Percentiles rank a stretch among this genome's conserved stretches.
Evolutionary conservation across 2,329 filamentous ascomycete genomes (phyloP).

Genomic region (Sphaerostilbella broomeana): DNA sequence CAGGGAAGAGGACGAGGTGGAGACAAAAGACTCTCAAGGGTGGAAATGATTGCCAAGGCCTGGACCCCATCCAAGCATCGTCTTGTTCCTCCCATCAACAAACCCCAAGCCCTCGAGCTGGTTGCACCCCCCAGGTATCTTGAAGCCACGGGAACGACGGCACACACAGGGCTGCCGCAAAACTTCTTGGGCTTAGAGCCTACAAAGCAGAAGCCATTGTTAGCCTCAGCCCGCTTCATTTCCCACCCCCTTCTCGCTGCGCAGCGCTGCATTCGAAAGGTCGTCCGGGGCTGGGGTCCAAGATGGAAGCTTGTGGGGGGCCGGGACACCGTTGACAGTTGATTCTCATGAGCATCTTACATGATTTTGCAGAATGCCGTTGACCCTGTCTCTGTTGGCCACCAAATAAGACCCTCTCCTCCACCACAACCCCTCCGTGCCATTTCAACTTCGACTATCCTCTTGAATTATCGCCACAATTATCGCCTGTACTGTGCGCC

Average conservation of each 20-base stretch:
- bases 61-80: slow-evolving; percentile 12
- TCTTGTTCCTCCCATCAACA: slow-evolving; percentile 13
- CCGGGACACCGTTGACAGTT: slow-evolving; percentile 6
- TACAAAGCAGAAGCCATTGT: slow-evolving; percentile 5
- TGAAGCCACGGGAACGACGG: slow-evolving; percentile 15
- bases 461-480: slow-evolving; percentile 17
- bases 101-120: slow-evolving; percentile 11
- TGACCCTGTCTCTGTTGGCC: slow-evolving; percentile 12
- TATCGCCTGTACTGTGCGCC: slow-evolving; percentile 20
- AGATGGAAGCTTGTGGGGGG: slow-evolving; percentile 12
- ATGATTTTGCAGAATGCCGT: slow-evolving; percentile 10
- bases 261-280: neutral
- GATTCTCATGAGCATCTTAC: slow-evolving; percentile 12
- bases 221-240: slow-evolving; percentile 6
- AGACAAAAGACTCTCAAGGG: slow-evolving; percentile 5
- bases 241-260: slow-evolving; percentile 5
- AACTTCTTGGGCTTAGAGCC: slow-evolving; percentile 3
- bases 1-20: slow-evolving; percentile 12
- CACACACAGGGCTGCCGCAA: slow-evolving; percentile 10
- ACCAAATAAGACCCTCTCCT: slow-evolving; percentile 27
- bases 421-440: slow-evolving; percentile 20
- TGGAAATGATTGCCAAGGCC: slow-evolving; percentile 14
- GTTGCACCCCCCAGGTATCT: slow-evolving; percentile 15
- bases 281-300: slow-evolving; percentile 10
- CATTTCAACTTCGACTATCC: slow-evolving; percentile 14